These are phyloP conservation scores for Apodospora peruviana DNA, from an alignment of 495 filamentous ascomycete genomes.

Conservation along the genomic window DNA sequence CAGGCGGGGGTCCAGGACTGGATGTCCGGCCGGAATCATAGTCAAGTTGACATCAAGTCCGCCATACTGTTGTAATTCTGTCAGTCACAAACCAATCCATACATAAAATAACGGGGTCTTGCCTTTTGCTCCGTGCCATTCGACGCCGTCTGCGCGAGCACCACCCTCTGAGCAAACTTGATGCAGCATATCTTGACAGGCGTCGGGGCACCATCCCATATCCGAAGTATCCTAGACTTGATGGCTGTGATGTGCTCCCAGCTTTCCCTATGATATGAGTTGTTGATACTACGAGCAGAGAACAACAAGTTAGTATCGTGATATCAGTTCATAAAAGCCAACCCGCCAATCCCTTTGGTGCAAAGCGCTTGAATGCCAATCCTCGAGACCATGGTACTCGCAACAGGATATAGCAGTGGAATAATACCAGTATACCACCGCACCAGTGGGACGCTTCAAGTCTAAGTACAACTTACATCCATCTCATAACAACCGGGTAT, in stretches of 20 bases:
- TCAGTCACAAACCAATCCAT: constrained; percentile 21
- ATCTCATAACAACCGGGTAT: constrained; percentile 84
- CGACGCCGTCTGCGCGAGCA: constrained; percentile 85
- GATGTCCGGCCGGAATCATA: constrained; percentile 78
- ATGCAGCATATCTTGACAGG: constrained; percentile 87
- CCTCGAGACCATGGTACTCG: not conserved
- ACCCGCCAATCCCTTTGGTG: not conserved
- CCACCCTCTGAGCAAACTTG: constrained; percentile 91
- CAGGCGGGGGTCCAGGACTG: constrained; percentile 66
- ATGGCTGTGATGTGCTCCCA: constrained; percentile 88
- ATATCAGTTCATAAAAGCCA: constrained; percentile 7
- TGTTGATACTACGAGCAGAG: constrained; percentile 61
- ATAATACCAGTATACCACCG: too few relatives aligned
- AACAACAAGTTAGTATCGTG: constrained; percentile 5
- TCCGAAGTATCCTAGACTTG: constrained; percentile 77
- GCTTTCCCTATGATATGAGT: constrained; percentile 66
- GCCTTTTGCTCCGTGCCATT: constrained; percentile 80
- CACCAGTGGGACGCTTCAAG: too few relatives aligned
- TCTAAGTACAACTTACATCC: constrained; percentile 69
- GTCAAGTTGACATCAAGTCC: constrained; percentile 82
- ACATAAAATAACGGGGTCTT: constrained; percentile 24
- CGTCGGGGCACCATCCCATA: constrained; percentile 77
- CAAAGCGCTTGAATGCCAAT: not conserved
- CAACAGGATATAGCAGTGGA: too few relatives aligned
- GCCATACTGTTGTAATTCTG: constrained; percentile 55